These are phyloP conservation scores for Echeveria elegans DNA, from an alignment of 164 flowering plant species.

Conservation along the genomic window DNA sequence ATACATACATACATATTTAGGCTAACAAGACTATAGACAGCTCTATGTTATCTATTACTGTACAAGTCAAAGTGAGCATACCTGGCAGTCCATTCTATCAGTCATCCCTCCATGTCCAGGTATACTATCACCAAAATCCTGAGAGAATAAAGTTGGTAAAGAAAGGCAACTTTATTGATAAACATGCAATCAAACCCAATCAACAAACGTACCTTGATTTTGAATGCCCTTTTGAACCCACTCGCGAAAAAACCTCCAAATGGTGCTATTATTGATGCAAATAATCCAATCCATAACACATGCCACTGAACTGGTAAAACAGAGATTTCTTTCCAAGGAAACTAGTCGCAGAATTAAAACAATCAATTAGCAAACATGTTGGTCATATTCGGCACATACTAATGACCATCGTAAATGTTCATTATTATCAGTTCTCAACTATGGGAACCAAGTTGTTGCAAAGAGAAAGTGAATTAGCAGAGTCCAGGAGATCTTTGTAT, in stretches of 20 bases:
- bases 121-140: conserved; percentile 99
- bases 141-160: conserved; percentile 9
- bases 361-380: not conserved
- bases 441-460: no score
- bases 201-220: conserved; percentile 56
- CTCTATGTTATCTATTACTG: no score
- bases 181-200: conserved; percentile 6
- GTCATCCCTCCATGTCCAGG: conserved; percentile 99
- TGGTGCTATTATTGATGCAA: conserved; percentile 96
- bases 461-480: no score
- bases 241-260: conserved; percentile 99
- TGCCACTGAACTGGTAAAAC: conserved; percentile 88
- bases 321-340: conserved; percentile 74
- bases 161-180: not conserved
- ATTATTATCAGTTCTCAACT: no score
- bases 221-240: conserved; percentile 95
- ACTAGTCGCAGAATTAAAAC: conserved; percentile 32
- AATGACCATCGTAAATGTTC: no score
- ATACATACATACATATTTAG: no score
- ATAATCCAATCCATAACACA: conserved; percentile 71
- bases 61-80: conserved; percentile 15
- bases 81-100: conserved; percentile 99
- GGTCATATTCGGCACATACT: no score
- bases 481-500: no score
- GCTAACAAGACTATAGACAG: no score